Percentiles rank a stretch among this genome's conserved stretches.
Conservation (phyloP, 2,329 filamentous ascomycete species). For the Pseudocercospora cruenta region DNA sequence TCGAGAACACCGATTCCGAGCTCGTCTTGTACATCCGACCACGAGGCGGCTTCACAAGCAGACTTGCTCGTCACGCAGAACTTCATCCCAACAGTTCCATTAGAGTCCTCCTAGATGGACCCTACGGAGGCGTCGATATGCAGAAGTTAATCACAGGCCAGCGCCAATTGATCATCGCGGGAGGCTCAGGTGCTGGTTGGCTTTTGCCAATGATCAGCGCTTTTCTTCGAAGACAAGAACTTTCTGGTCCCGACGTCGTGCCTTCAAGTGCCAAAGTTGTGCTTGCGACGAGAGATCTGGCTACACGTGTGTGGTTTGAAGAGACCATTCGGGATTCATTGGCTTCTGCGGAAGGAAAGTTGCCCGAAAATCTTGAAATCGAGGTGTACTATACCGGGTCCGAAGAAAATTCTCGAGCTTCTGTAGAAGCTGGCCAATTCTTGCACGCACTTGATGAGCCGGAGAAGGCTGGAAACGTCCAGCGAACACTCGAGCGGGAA, state of each 20-base stretch:
- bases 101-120: constrained; percentile 59
- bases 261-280: constrained; percentile 20
- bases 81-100: constrained; percentile 39
- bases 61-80: constrained; percentile 43
- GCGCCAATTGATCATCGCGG: constrained; percentile 53
- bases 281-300: constrained; percentile 42
- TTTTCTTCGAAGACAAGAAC: constrained; percentile 20
- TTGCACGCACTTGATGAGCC: constrained; percentile 21
- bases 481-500: neutral
- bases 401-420: constrained; percentile 1
- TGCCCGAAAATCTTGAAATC: constrained; percentile 15
- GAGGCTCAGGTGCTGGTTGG: constrained; percentile 61
- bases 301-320: constrained; percentile 42
- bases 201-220: constrained; percentile 54
- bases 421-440: constrained; percentile 18
- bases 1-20: constrained; percentile 37
- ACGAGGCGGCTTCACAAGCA: constrained; percentile 53
- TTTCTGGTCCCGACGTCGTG: constrained; percentile 8
- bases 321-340: constrained; percentile 37
- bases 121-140: constrained; percentile 57
- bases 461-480: constrained; percentile 17
- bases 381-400: constrained; percentile 30
- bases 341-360: constrained; percentile 21
- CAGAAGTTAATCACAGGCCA: constrained; percentile 47
- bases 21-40: constrained; percentile 59